A percentile compares a stretch with the other conserved stretches of the same genome.
These are phyloP conservation scores for Chrysosporium queenslandicum DNA, from an alignment of 2,329 filamentous ascomycete genomes.

Conservation along the genomic window DNA sequence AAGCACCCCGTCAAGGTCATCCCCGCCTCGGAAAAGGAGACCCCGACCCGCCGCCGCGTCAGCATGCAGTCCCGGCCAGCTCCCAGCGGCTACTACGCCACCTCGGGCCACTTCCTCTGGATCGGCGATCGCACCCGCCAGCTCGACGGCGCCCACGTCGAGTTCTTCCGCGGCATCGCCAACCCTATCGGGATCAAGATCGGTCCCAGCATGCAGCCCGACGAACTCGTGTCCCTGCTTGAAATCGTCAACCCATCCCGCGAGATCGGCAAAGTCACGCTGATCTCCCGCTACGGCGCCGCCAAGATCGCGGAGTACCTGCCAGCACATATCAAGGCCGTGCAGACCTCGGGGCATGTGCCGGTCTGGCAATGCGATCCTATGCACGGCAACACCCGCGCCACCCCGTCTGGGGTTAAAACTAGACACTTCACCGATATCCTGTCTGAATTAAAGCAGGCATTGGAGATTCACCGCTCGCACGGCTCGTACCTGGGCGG, in stretches of 20 bases:
- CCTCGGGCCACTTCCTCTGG: constrained; percentile 94
- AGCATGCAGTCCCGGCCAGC: constrained; percentile 22
- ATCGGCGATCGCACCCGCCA: constrained; percentile 94
- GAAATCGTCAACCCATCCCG: constrained; percentile 72
- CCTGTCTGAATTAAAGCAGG: constrained; percentile 73
- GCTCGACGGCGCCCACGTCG: constrained; percentile 84
- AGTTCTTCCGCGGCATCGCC: constrained; percentile 92
- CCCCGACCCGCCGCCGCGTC: constrained; percentile 13
- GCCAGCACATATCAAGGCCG: constrained; percentile 75
- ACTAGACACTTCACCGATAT: constrained; percentile 87
- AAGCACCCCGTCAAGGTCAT: constrained; percentile 28
- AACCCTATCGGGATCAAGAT: constrained; percentile 97
- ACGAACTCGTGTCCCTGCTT: constrained; percentile 69
- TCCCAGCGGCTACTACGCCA: constrained; percentile 72
- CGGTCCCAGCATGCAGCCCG: constrained; percentile 67
- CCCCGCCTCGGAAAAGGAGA: constrained; percentile 17
- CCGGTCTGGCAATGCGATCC: constrained; percentile 98
- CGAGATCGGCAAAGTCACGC: constrained; percentile 84
- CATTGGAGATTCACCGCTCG: constrained; percentile 72
- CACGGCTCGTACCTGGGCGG: constrained; percentile 81
- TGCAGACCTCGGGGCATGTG: constrained; percentile 63
- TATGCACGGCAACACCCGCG: constrained; percentile 77
- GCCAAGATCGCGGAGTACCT: constrained; percentile 64
- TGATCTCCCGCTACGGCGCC: constrained; percentile 92
- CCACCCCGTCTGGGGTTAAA: constrained; percentile 70